Evolutionary conservation across 164 flowering plant species (phyloP).

Genomic region (Aristolochia fimbriata): DNA sequence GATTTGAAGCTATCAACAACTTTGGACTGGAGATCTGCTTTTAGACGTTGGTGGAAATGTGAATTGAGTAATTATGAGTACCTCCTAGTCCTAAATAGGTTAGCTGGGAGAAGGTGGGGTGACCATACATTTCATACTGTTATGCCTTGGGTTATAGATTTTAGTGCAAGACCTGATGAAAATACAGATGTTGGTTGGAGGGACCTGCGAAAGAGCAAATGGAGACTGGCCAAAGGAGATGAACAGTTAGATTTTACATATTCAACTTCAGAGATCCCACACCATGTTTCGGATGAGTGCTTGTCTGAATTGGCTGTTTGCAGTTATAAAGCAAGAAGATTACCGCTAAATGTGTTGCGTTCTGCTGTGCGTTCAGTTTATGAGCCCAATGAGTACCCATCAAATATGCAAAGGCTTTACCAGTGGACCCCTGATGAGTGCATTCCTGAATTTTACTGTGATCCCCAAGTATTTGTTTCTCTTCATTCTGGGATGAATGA

Average conservation of each 20-base stretch:
- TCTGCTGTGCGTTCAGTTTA: conserved; percentile 90
- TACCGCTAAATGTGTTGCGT: conserved; percentile 78
- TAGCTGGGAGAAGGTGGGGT: conserved; percentile 99
- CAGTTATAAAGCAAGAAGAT: conserved; percentile 96
- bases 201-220: conserved; percentile 82
- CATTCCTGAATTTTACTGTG: conserved; percentile 92
- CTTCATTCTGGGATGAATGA: conserved; percentile 79
- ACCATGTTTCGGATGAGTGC: conserved; percentile 97
- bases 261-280: conserved; percentile 86
- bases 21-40: conserved; percentile 57
- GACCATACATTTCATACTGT: conserved; percentile 82
- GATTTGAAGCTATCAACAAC: conserved; percentile 49
- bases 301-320: conserved; percentile 97
- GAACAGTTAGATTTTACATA: conserved; percentile 97
- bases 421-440: conserved; percentile 99
- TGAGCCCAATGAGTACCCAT: conserved; percentile 98
- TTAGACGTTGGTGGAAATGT: conserved; percentile 83
- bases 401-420: conserved; percentile 90
- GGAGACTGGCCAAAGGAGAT: conserved; percentile 97
- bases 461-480: conserved; percentile 69
- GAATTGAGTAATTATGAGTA: conserved; percentile 91
- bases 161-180: conserved; percentile 69
- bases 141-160: conserved; percentile 99
- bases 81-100: conserved; percentile 65
- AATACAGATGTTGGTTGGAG: conserved; percentile 77